Evolutionary conservation across 2,329 filamentous ascomycete species (phyloP), one percentile per base, ranked within the genome.

Genomic region (Fusarium zealandicum): DNA sequence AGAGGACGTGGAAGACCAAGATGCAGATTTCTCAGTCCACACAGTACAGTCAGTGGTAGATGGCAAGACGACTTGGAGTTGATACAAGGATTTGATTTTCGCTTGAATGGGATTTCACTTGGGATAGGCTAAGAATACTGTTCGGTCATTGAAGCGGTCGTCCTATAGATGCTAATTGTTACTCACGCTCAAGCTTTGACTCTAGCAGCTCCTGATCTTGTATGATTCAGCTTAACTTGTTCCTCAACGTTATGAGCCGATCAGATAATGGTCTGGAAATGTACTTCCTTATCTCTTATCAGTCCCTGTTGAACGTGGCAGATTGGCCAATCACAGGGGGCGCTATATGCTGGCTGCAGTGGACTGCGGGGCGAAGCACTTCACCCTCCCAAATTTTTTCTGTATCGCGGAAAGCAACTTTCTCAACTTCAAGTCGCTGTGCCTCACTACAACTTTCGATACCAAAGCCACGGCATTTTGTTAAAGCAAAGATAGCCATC

Each of bases 321-420:
- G 16, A 63, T 67, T 64, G 54, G 13, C 65, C 65, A 68, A 65
- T 68, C 35, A 54, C 2, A 13, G 12, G 6, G 1, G 31, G 8
- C 25, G 5, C n/a, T 30, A 25, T 16, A n/a, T 5, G 13, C 28
- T 28, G 28, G 37, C 42, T 50, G 31, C 33, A 43, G 38, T 20
- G 16, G 31, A 27, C 25, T 56, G 65, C 65, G 65, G 65, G 65
- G 64, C 65, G 54, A 46, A 17, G 28, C 45, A 32, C 38, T 30
- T 17, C 28, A 54, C 44, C 47, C 57, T 53, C 63, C 65, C 64
- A 68, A 68, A 68, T 59, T 56, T 67, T 68, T 68, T 64, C 52
- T 56, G 54, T 27, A 51, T 61, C 47, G 27, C 49, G 32, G 25
- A 44, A 51, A 32, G 32, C 43, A 46, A 51, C 54, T 57, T 54